Conservation (phyloP, 371 early-diverging fungal genomes). For the Mortierella sp. region DNA sequence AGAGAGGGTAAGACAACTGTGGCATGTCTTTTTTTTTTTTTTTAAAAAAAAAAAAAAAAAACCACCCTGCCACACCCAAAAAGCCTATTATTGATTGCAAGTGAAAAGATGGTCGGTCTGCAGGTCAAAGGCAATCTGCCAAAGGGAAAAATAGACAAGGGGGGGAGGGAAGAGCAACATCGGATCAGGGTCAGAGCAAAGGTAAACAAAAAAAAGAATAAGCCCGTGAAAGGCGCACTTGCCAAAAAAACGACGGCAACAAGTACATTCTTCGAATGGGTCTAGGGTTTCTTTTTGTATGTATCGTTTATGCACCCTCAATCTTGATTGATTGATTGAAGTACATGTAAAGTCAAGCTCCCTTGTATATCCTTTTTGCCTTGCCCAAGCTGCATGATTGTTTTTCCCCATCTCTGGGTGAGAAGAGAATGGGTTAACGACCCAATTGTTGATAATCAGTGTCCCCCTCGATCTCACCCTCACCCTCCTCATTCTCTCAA, state of each 20-base stretch:
- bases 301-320: conserved; percentile 3
- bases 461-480: not conserved
- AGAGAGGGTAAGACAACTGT: no score
- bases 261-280: not conserved
- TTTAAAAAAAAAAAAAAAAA: not conserved
- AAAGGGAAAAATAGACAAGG: not conserved
- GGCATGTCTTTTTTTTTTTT: not conserved
- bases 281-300: not conserved
- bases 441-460: not conserved
- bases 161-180: not conserved
- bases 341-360: not conserved
- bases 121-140: not conserved
- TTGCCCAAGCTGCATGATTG: conserved; percentile 1
- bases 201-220: not conserved
- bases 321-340: not conserved
- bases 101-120: no score
- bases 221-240: not conserved
- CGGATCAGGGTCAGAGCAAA: no score
- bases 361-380: no score
- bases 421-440: conserved; percentile 1
- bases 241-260: not conserved
- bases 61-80: conserved; percentile 2
- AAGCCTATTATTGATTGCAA: not conserved
- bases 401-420: not conserved
- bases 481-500: not conserved